Base-by-base conservation (phyloP, 208 protist species). In the Sergeia podlipaevii region DNA sequence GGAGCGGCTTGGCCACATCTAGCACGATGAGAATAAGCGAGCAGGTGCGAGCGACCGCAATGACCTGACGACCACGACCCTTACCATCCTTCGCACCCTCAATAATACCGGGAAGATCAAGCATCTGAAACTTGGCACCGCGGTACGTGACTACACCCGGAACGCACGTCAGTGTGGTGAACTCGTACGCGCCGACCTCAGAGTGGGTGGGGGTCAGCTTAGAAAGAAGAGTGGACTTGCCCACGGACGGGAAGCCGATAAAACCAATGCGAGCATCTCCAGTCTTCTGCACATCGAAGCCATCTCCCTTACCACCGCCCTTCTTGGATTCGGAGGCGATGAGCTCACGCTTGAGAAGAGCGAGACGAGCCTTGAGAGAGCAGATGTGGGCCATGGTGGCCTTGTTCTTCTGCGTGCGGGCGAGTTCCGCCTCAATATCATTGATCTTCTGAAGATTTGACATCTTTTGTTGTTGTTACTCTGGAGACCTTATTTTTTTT, bases 1-100 rank as follows among this genome's bases (percentile, higher is more conserved):
- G 95, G 43, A 99, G 74, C 44, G 98, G 98, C 78, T 99, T 98
- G 5, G 96, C 67, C 37, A 97, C 83, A 69, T 99, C 98, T 11
- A 99, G 86, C 5, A 98, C 93, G 50, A 99, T 98, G 29, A 99
- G 85, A 65, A 99, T 99, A 7, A 99, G 83, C 46, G 91, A 89
- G 77, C 97, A 99, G 2, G 98, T 99, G 29, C 97, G 86, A 2
- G 89, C 90, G 34, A 96, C 91, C 18, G 96, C 92, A 65, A 99
- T 98, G 37, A 99, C 97, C 73, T 99, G 98, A 20, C 97, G 85
- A 80, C 98, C 98, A 59, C 98, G 86, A 77, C 98, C 98, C 67
- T 99, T 99, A 54, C 98, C 98, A 53, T 99, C 97, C 68, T 98
- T 98, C 28, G 98, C 98, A 33, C 98, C 98, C 69, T 99, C 98